Base-by-base conservation (phyloP, 495 filamentous ascomycete species). In the Aspergillus incahuasiensis region DNA sequence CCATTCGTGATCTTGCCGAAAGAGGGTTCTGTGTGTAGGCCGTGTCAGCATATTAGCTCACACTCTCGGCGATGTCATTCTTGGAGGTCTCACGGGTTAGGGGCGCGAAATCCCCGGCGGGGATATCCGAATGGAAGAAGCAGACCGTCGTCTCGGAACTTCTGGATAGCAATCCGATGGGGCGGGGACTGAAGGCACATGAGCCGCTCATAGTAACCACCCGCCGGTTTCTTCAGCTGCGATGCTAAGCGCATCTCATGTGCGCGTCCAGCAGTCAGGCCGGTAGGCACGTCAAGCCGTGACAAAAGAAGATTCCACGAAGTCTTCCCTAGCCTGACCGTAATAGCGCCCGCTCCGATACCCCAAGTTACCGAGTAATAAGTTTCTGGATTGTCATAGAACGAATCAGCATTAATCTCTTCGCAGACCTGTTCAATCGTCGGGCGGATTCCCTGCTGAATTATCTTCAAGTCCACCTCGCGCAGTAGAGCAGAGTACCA, bases 41-140 rank as follows among this genome's bases (percentile, higher is more conserved):
- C 5, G 13, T 52, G 21, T 54, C 42, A 54, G 52, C 25, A 8
- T 28, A 3, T 28, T 28, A 8, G 25, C 8, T 25, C 19, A 15
- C 0, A 34, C 16, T 9, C 9, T 35, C n/a, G 9, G 7, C 8
- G 9, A 9, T 32, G 2, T 12, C 2, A 25, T 25, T 15, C 13
- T 40, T 13, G 15, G 34, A 19, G 35, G 2, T 42, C 67, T 58
- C 18, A 69, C 68, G 65, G 67, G 40, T 71, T 71, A 32, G 65
- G 67, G 22, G 34, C 21, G 15, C 44, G 25, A 47, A 69, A 71
- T 0, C 58, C 61, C 11, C 42, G 16, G 13, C 68, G 67, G 6
- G 62, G 55, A 34, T 43, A 42, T 20, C 71, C 70, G 44, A 74
- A 73, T 46, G 71, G 65, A 9, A 72, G 59, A 3, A 74, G 32